A percentile compares a stretch with the other conserved stretches of the same genome.
Evolutionary conservation across 108 stramenopile genomes (phyloP).

Genomic region (Cylindrotheca closterium): DNA sequence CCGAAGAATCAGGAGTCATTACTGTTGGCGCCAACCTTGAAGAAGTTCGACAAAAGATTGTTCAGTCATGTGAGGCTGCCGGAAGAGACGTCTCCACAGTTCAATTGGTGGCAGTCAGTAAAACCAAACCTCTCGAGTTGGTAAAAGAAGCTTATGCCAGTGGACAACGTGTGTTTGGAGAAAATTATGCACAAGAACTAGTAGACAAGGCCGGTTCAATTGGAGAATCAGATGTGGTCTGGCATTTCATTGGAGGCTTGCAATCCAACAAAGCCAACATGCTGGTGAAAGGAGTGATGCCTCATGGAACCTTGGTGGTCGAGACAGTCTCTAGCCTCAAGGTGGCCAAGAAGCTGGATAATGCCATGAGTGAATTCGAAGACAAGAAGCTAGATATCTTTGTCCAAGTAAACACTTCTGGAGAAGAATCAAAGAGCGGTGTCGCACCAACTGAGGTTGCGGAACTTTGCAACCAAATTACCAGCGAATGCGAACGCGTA

Average conservation of each 20-base stretch:
- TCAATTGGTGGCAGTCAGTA: constrained; percentile 89
- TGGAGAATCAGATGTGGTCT: constrained; percentile 58
- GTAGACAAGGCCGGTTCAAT: constrained; percentile 87
- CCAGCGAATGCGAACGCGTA: constrained; percentile 67
- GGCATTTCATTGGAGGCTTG: constrained; percentile 97
- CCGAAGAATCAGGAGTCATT: constrained; percentile 1
- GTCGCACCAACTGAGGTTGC: constrained; percentile 61
- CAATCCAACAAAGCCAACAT: constrained; percentile 95
- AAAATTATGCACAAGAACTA: constrained; percentile 99
- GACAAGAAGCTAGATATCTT: constrained; percentile 54
- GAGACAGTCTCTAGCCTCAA: constrained; percentile 92
- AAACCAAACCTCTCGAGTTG: constrained; percentile 90
- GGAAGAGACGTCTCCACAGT: constrained; percentile 29
- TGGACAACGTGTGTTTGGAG: constrained; percentile 94
- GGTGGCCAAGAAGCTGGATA: constrained; percentile 90
- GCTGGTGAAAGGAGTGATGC: constrained; percentile 71
- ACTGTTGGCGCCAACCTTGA: constrained; percentile 25
- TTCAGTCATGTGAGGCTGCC: constrained; percentile 17
- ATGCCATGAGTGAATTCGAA: constrained; percentile 56
- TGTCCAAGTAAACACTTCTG: constrained; percentile 96
- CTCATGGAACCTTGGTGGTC: constrained; percentile 45
- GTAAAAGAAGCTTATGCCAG: constrained; percentile 87
- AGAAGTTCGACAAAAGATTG: constrained; percentile 27
- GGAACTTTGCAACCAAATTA: constrained; percentile 59
- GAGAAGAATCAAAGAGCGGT: constrained; percentile 95